Evolutionary conservation across 257 asterid species (phyloP), one percentile per base, ranked within the genome.

Genomic region (Jasminum sambac): DNA sequence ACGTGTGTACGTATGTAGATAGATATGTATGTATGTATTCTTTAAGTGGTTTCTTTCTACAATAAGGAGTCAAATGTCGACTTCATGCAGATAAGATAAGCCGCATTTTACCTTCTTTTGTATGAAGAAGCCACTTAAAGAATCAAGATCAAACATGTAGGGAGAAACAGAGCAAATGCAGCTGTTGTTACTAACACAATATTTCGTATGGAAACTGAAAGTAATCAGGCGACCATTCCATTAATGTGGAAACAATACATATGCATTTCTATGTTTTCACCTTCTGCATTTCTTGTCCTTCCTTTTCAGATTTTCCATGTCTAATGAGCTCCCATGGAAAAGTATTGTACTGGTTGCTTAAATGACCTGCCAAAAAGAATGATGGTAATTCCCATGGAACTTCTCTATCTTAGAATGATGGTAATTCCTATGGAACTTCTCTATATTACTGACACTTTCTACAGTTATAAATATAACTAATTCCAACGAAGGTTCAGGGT

Each of bases 271-370:
- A 17, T 17, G 23, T 17, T 48, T 73, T 42, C 66, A 87, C 97
- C 95, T 87, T 81, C 70, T 90, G 70, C 39, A 82, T 78, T 67
- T 77, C 85, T 72, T 81, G 80, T 21, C 89, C 98, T 76, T 89
- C 88, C 69, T 41, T 80, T 68, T 82, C 82, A 26, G 89, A 62
- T 73, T 83, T 82, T 74, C 95, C 96, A 74, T 85, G 65, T 68
- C 76, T 74, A 69, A 85, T 72, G 74, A 93, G 82, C 80, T 79
- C 83, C 95, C 92, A 87, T 30, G 87, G 72, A 80, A 97, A 93
- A 69, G 95, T 87, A 70, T 86, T 76, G 52, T 87, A 77, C 77
- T 64, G 90, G 72, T 93, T 93, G 70, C 80, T 81, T 39, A 69
- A 41, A 74, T 93, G 98, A 79, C 88, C 95, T 91, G 88, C 81